phyloP scores from a whole-genome alignment of 176 grass and related monocot species.

The Zea mays region Zm-B73-REFERENCE-NAM-5.0 NC_050096.1:69382501-69383000 shows the following conservation, averaged over 20 bases:
- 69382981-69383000: background rate
- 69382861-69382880: no score
- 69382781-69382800: no score
- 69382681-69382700: background rate
- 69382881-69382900: background rate
- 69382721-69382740: background rate
- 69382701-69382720: background rate
- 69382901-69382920: background rate
- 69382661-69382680: background rate
- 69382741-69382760: background rate
- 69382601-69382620: no score
- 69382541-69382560: slow-evolving; percentile 45
- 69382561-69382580: slow-evolving; percentile 35
- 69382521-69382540: slow-evolving; percentile 58
- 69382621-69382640: no score
- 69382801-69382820: no score
- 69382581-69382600: slow-evolving; percentile 21
- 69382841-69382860: no score
- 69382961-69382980: background rate
- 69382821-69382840: no score
- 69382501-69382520: slow-evolving; percentile 63
- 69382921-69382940: background rate
- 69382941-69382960: no score
- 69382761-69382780: background rate
- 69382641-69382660: background rate